Conservation (phyloP, 805 yeast genomes). For the Jamesozyma lodderae region DNA sequence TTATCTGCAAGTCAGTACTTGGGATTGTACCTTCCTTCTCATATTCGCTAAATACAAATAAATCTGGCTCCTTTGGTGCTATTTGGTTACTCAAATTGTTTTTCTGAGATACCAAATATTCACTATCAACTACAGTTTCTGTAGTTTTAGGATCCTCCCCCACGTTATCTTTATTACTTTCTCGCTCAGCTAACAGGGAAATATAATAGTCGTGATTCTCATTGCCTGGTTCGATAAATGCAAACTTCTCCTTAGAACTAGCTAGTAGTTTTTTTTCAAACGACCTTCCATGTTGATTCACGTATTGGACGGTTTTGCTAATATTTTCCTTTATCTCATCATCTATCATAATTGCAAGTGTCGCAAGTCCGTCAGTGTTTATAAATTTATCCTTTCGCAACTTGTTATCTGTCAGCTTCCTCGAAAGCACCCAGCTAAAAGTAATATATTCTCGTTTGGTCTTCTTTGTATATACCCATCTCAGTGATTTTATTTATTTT, state of each 20-base stretch:
- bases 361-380: neutral
- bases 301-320: slow-evolving; percentile 64
- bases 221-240: slow-evolving; percentile 50
- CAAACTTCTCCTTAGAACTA: slow-evolving; percentile 42
- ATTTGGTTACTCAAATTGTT: too few relatives aligned
- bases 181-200: neutral
- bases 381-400: neutral
- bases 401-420: neutral
- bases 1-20: slow-evolving; percentile 52
- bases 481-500: too few relatives aligned
- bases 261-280: slow-evolving; percentile 54
- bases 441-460: neutral
- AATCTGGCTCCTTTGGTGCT: slow-evolving; percentile 18
- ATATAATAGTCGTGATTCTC: slow-evolving; percentile 50
- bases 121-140: neutral
- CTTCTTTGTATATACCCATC: too few relatives aligned
- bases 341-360: slow-evolving; percentile 13
- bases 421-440: too few relatives aligned
- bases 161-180: slow-evolving; percentile 24
- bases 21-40: slow-evolving; percentile 35
- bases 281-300: slow-evolving; percentile 53
- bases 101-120: too few relatives aligned
- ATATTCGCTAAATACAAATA: slow-evolving; percentile 25
- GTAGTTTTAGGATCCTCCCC: slow-evolving; percentile 12
- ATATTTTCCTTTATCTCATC: slow-evolving; percentile 41